A percentile compares a stretch with the other conserved stretches of the same genome.
These are phyloP conservation scores for Aspergillus bridgeri DNA, from an alignment of 495 filamentous ascomycete species.

Conservation along the genomic window DNA sequence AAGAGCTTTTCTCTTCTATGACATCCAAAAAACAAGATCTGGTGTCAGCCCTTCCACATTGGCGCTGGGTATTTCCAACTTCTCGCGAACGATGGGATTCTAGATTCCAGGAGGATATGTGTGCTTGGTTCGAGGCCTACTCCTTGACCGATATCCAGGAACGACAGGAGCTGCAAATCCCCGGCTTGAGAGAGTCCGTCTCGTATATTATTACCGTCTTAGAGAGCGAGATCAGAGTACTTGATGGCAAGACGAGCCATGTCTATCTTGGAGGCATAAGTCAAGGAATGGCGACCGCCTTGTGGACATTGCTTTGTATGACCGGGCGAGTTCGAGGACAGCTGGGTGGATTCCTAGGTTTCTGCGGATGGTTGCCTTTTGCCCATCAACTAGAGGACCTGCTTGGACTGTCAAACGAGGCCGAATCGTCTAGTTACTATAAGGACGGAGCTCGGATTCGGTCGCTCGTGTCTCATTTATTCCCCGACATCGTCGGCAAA, in stretches of 20 bases:
- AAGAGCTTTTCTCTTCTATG: conserved; percentile 28
- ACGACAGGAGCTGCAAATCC: too few species aligned
- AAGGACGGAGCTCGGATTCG: neutral
- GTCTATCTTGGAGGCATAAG: conserved; percentile 52
- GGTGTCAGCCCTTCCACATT: conserved; percentile 22
- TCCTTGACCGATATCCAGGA: too few species aligned
- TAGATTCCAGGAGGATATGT: conserved; percentile 37
- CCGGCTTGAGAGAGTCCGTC: conserved; percentile 46
- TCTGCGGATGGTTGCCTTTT: conserved; percentile 56
- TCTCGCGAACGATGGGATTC: conserved; percentile 29
- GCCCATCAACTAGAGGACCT: conserved; percentile 26
- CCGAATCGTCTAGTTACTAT: neutral
- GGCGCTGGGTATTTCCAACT: conserved; percentile 43
- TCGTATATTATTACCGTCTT: conserved; percentile 30
- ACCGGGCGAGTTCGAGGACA: conserved; percentile 18
- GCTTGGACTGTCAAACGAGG: conserved; percentile 1
- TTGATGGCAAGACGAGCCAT: conserved; percentile 27
- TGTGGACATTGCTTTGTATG: conserved; percentile 42
- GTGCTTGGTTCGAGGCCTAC: conserved; percentile 44
- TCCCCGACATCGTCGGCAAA: conserved; percentile 11
- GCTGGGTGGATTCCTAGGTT: conserved; percentile 48
- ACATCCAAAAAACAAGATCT: conserved; percentile 23
- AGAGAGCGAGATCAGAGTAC: conserved; percentile 33
- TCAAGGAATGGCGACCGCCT: conserved; percentile 50
- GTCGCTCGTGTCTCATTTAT: conserved; percentile 9